phyloP scores from a whole-genome alignment of 2,329 filamentous ascomycete genomes.

The Byssothecium circinans region DNA sequence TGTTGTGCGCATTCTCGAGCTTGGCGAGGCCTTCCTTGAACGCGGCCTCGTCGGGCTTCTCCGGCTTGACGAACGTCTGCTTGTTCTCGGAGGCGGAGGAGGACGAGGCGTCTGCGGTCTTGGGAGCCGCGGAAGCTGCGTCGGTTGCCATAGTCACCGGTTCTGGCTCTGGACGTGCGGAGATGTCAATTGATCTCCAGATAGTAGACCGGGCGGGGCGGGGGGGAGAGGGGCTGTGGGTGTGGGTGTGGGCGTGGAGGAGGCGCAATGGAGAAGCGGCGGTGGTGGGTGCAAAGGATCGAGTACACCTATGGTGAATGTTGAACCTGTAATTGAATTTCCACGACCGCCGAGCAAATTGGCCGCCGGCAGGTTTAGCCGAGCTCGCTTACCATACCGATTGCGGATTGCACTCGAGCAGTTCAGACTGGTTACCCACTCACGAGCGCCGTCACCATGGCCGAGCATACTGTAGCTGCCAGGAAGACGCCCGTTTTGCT shows the following conservation, averaged over 20 bases:
- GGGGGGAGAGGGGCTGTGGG: not conserved
- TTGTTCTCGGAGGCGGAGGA: constrained; percentile 36
- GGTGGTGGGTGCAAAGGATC: too few species aligned
- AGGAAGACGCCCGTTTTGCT: constrained; percentile 65
- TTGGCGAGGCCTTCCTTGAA: constrained; percentile 79
- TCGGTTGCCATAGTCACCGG: constrained; percentile 18
- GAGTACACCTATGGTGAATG: too few species aligned
- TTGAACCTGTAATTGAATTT: too few species aligned
- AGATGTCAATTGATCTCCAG: constrained; percentile 10
- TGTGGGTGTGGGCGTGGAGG: too few species aligned
- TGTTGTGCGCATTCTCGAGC: constrained; percentile 84
- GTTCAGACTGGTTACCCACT: too few species aligned
- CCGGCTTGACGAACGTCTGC: constrained; percentile 61
- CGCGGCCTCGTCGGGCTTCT: constrained; percentile 82
- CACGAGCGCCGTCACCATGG: too few species aligned
- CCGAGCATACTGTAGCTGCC: too few species aligned
- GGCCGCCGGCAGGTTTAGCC: too few species aligned
- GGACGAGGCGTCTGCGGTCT: constrained; percentile 28
- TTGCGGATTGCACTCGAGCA: too few species aligned
- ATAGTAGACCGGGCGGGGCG: constrained; percentile 16
- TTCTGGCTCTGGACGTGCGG: constrained; percentile 19
- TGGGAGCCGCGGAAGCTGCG: constrained; percentile 37
- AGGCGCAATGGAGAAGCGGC: not conserved
- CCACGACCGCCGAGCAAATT: too few species aligned
- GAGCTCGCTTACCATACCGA: too few species aligned